Percentiles rank a stretch among this genome's conserved stretches.
phyloP scores from a whole-genome alignment of 495 filamentous ascomycete species.

The Hypomontagnella submonticulosa region DNA sequence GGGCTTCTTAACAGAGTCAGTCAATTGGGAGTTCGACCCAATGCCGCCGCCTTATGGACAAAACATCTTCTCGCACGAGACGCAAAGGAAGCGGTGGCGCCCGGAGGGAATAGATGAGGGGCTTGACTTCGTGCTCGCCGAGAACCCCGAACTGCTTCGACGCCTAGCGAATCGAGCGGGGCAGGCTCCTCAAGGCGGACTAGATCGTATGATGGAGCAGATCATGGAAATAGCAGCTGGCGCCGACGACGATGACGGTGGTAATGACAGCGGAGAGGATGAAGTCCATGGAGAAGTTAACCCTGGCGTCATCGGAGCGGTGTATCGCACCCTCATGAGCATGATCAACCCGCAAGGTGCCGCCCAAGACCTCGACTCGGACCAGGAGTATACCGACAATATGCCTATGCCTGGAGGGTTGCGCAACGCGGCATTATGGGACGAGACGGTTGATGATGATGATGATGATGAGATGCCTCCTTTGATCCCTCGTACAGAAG shows the following conservation, averaged over 20 bases:
- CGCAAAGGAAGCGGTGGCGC: constrained; percentile 49
- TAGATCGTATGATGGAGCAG: constrained; percentile 20
- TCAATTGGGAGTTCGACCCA: constrained; percentile 75
- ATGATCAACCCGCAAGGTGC: constrained; percentile 11
- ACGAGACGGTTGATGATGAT: constrained; percentile 8
- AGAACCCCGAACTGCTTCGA: constrained; percentile 19
- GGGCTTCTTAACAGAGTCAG: constrained; percentile 56
- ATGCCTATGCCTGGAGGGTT: constrained; percentile 27
- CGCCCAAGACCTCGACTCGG: not conserved
- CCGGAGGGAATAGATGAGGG: not conserved
- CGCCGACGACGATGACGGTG: constrained; percentile 7
- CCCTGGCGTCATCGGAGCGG: not conserved
- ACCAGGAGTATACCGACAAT: not conserved
- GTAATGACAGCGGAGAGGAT: constrained; percentile 1
- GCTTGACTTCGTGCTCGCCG: not conserved
- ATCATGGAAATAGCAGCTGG: constrained; percentile 2
- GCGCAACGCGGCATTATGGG: constrained; percentile 6
- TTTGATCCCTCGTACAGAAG: constrained; percentile 3
- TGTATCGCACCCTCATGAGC: constrained; percentile 33
- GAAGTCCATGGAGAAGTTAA: not conserved
- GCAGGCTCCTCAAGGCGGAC: constrained; percentile 6
- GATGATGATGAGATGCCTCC: constrained; percentile 34
- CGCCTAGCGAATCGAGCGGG: constrained; percentile 24
- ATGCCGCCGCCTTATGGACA: constrained; percentile 65
- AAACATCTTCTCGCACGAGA: constrained; percentile 60